phyloP scores from a whole-genome alignment of 2,329 filamentous ascomycete species.

The Colletotrichum agaves region DNA sequence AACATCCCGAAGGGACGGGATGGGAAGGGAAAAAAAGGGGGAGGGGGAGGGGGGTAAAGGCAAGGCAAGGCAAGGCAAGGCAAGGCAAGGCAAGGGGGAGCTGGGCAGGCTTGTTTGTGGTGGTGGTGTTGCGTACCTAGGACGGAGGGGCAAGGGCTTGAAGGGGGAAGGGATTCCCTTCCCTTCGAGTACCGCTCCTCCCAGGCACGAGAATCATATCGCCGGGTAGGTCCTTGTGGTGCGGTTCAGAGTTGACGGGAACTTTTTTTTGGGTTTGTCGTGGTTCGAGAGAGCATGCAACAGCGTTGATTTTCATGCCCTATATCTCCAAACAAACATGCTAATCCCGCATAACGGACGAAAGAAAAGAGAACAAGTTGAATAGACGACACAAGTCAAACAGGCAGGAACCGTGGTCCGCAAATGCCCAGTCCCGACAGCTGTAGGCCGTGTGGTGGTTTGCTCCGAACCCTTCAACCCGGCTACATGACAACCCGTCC shows the following conservation, averaged over 20 bases:
- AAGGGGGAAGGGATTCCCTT: neutral
- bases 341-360: slow-evolving; percentile 16
- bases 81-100: too few relatives aligned
- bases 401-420: neutral
- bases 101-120: too few relatives aligned
- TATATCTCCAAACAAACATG: slow-evolving; percentile 25
- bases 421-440: too few relatives aligned
- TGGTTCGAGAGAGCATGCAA: neutral
- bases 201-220: neutral
- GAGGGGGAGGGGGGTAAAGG: too few relatives aligned
- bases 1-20: slow-evolving; percentile 28
- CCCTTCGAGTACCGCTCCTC: neutral
- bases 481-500: neutral
- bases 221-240: neutral
- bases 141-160: neutral
- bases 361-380: neutral
- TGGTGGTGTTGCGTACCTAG: too few relatives aligned
- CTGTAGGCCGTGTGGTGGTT: too few relatives aligned
- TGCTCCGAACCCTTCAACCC: too few relatives aligned
- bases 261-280: neutral
- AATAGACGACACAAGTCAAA: neutral
- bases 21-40: too few relatives aligned
- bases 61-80: too few relatives aligned
- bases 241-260: neutral
- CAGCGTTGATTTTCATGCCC: slow-evolving; percentile 12